Evolutionary conservation across 75 land plant genomes (phyloP).

Genomic region (Azolla pinnata): DNA sequence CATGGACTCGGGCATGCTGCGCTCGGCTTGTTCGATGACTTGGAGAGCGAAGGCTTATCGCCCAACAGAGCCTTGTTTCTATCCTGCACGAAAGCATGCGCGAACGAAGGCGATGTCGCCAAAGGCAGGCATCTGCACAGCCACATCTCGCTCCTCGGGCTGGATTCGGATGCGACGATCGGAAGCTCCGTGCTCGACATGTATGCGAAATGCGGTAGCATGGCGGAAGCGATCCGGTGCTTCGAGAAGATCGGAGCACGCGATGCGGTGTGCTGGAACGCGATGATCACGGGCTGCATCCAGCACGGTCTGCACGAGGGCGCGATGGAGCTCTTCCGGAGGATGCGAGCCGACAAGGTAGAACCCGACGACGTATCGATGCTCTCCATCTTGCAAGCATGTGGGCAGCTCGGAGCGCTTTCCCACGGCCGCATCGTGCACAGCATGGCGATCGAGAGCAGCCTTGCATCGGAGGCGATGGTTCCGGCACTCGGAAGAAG

Average conservation of each 20-base stretch:
- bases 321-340: slow-evolving; percentile 26
- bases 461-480: neutral
- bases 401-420: no score
- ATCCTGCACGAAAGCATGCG: slow-evolving; percentile 22
- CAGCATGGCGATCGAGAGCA: no score
- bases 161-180: slow-evolving; percentile 20
- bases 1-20: slow-evolving; percentile 20
- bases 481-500: neutral
- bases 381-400: slow-evolving; percentile 41
- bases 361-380: slow-evolving; percentile 43
- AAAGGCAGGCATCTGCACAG: slow-evolving; percentile 25
- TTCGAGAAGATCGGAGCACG: slow-evolving; percentile 24
- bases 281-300: slow-evolving; percentile 34
- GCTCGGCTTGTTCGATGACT: neutral
- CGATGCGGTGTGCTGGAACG: slow-evolving; percentile 35
- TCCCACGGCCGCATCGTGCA: no score
- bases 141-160: slow-evolving; percentile 19
- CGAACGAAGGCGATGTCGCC: neutral
- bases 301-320: slow-evolving; percentile 18
- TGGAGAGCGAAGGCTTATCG: slow-evolving; percentile 11
- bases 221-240: slow-evolving; percentile 7
- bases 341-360: slow-evolving; percentile 18
- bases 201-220: slow-evolving; percentile 26
- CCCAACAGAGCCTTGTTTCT: slow-evolving; percentile 16
- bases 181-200: slow-evolving; percentile 21